Conservation (phyloP, 2,329 filamentous ascomycete species). For the Westerdykella aurantiaca region DNA sequence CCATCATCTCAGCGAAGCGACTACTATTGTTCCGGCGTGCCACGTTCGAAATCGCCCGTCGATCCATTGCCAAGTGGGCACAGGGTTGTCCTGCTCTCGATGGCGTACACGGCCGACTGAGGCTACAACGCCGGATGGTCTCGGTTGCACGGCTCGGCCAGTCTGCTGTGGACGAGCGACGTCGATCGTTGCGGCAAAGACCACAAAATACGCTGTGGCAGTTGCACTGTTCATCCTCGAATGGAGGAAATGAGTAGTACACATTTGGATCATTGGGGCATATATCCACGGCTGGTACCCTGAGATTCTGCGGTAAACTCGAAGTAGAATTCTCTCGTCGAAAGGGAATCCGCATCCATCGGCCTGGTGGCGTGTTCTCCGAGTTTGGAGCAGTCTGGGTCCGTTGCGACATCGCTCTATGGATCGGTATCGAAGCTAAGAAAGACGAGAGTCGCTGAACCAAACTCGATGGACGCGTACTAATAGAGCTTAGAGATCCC, state of each 20-base stretch:
- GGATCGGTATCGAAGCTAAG: neutral
- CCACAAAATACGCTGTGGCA: neutral
- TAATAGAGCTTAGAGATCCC: neutral
- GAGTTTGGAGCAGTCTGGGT: slow-evolving; percentile 3
- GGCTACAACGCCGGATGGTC: too few relatives aligned
- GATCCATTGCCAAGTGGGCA: too few relatives aligned
- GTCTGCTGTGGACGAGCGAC: too few relatives aligned
- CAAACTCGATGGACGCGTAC: neutral
- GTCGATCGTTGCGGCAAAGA: neutral
- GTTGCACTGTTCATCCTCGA: slow-evolving; percentile 9
- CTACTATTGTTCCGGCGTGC: too few relatives aligned
- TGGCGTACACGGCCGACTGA: too few relatives aligned
- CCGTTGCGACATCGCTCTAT: slow-evolving; percentile 2
- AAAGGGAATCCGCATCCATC: neutral
- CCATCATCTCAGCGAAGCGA: neutral
- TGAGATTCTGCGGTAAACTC: slow-evolving; percentile 1
- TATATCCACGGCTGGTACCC: slow-evolving; percentile 7
- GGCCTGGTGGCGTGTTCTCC: neutral
- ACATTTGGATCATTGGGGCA: slow-evolving; percentile 15
- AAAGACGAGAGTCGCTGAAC: slow-evolving; percentile 4
- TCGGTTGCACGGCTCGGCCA: too few relatives aligned
- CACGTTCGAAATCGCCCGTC: too few relatives aligned
- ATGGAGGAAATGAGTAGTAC: slow-evolving; percentile 15
- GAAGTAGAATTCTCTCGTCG: neutral
- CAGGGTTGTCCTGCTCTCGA: too few relatives aligned